Base-by-base conservation (phyloP, 1,284 basidiomycete genomes). In the Stygiomarasmius scandens region DNA sequence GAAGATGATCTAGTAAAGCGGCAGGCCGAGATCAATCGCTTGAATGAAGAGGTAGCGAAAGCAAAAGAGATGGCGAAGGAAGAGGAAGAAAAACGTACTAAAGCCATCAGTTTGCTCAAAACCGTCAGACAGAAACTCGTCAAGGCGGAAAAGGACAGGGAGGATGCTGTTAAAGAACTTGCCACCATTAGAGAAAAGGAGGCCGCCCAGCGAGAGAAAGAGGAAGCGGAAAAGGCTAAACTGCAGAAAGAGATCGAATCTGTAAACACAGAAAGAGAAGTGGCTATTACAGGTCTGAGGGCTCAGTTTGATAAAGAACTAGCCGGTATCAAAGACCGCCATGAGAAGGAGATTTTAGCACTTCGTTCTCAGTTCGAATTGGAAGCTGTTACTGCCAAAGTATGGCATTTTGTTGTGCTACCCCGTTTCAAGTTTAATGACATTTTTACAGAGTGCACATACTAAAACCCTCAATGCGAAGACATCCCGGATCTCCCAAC, bases 81-180 rank as follows among this genome's bases (percentile, higher is more conserved):
- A 62, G 95, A 97, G 69, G 95, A 97, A 70, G 95, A 98, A 72
- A 97, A 97, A 72, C 86, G 95, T 12, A 84, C 86, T n/a, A 98
- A 97, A 69, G 94, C 95, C 0, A 90, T 97, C 60, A 89, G 86
- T 51, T 74, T 96, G 29, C 76, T 98, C 61, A 96, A 96, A 77
- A 90, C 93, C 1, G 92, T 97, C n/a, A 77, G 95, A 52, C 88
- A 93, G 72, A 97, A 96, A 71, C 76, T 95, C 20, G 91, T 96
- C 46, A 96, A 95, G 70, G 86, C 92, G 2, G 95, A 97, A 72
- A 94, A 93, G 75, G 95, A 96, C 29, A 86, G 86, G 66, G 95
- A 96, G 56, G 93, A 95, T 59, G 76, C 79, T 1, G 54, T 78
- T 54, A 87, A 84, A 67, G 89, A 92, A 60, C 63, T 78, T 23